A percentile compares a stretch with the other conserved stretches of the same genome.
Evolutionary conservation across 2,329 filamentous ascomycete genomes (phyloP).

Genomic region (Trichoderma asperellum): DNA sequence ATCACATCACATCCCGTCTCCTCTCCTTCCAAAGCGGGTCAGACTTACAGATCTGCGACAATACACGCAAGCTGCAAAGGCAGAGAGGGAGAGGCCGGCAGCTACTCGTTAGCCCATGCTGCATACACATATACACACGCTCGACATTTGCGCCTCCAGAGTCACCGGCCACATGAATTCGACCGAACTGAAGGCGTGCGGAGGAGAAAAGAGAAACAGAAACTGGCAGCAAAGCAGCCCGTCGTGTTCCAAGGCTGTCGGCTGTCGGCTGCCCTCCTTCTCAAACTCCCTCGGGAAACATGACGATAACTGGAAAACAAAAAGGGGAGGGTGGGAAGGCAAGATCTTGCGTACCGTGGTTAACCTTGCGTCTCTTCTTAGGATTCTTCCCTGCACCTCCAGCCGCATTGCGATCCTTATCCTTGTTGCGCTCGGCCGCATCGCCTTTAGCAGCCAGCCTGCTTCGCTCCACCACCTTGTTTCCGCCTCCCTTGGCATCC

Average conservation of each 20-base stretch:
- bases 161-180: neutral
- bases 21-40: constrained; percentile 31
- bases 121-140: constrained; percentile 26
- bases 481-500: constrained; percentile 40
- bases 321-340: constrained; percentile 14
- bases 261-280: neutral
- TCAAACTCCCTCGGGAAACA: neutral
- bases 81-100: constrained; percentile 29
- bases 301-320: neutral
- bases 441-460: constrained; percentile 38
- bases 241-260: neutral
- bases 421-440: constrained; percentile 40
- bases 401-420: constrained; percentile 31
- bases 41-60: constrained; percentile 85
- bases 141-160: constrained; percentile 14
- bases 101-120: constrained; percentile 41
- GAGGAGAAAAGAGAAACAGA: neutral
- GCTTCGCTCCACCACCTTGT: constrained; percentile 36
- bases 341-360: constrained; percentile 69
- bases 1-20: neutral
- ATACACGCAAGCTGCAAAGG: constrained; percentile 74
- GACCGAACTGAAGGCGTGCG: neutral
- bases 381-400: constrained; percentile 57
- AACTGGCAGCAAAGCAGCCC: neutral
- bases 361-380: constrained; percentile 87